Base-by-base conservation (phyloP, 2,329 filamentous ascomycete genomes). In the Colletotrichum theobromicola region DNA sequence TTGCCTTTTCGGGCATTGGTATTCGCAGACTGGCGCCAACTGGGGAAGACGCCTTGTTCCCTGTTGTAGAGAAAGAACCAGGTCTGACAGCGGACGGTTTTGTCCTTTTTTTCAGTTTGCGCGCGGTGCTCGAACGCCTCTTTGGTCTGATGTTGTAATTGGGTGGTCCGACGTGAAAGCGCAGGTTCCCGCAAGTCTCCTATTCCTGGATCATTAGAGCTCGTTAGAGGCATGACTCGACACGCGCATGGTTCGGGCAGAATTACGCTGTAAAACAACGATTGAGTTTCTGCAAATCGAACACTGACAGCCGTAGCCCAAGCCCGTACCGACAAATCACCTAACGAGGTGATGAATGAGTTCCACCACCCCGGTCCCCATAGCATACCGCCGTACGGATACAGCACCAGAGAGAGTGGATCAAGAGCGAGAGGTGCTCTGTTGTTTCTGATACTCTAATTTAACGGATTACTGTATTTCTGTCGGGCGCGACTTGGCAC, bases 121-220 rank as follows among this genome's bases (percentile, higher is more conserved):
- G 57, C 57, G 57, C 30, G 42, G 42, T 62, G 67, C 67, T 74
- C 71, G 67, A 67, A 71, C 64, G 32, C 65, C 37, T 72, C 57
- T 61, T 57, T 37, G 42, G 13, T 57, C 70, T 62, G 70, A 72
- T 68, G 64, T 72, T 62, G 66, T 37, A 28, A n/a, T 42, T 46
- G n/a, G 10, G 18, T 35, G 18, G 46, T 15, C 26, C 28, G 26
- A 32, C n/a, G 26, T 30, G 8, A 62, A 42, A 30, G 28, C 42
- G 37, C 70, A 62, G 26, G 42, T 24, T 61, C 26, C 70, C 32
- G 55, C 55, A 34, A 72, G 28, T 42, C 28, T 68, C 53, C 57
- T 60, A 67, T 60, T 55, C 37, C 66, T n/a, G 21, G 53, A 61
- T 62, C 32, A 62, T 42, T n/a, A 55, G 30, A 34, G 30, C 26